phyloP scores from a whole-genome alignment of 768 basidiomycete genomes.

The Psilocybe tampanensis region DNA sequence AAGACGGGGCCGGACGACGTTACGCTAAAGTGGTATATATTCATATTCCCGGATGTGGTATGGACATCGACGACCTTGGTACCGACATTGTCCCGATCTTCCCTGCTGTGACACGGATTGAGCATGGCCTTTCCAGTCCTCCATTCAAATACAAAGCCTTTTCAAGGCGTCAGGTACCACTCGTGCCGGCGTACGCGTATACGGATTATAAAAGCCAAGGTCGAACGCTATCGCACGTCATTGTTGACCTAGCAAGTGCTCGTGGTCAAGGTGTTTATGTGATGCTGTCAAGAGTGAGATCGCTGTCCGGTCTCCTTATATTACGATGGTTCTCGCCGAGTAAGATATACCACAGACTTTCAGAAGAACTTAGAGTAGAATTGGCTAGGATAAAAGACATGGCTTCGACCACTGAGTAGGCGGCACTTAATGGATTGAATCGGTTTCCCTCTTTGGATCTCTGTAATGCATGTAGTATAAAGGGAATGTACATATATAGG shows the following conservation, averaged over 20 bases:
- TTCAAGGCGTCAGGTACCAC: not conserved
- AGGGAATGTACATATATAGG: too few relatives aligned
- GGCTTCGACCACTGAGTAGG: too few relatives aligned
- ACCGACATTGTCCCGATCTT: conserved; percentile 12
- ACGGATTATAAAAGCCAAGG: not conserved
- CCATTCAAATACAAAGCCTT: not conserved
- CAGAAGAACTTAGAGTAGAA: not conserved
- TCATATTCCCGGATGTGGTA: not conserved
- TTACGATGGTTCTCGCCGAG: not conserved
- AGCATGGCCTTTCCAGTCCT: not conserved
- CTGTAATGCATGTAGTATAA: too few relatives aligned
- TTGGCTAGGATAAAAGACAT: not conserved
- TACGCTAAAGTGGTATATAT: conserved; percentile 12
- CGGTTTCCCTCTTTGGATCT: too few relatives aligned
- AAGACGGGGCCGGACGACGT: not conserved
- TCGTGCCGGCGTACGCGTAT: not conserved
- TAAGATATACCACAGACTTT: not conserved
- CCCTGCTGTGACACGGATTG: not conserved
- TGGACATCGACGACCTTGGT: not conserved
- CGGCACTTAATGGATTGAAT: too few relatives aligned
- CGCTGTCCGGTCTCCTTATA: not conserved
- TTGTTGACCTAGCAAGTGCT: not conserved
- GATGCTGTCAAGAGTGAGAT: not conserved
- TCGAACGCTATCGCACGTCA: not conserved
- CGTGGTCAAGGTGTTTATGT: not conserved